Evolutionary conservation across 495 filamentous ascomycete genomes (phyloP).

Genomic region (Tuber brumale): DNA sequence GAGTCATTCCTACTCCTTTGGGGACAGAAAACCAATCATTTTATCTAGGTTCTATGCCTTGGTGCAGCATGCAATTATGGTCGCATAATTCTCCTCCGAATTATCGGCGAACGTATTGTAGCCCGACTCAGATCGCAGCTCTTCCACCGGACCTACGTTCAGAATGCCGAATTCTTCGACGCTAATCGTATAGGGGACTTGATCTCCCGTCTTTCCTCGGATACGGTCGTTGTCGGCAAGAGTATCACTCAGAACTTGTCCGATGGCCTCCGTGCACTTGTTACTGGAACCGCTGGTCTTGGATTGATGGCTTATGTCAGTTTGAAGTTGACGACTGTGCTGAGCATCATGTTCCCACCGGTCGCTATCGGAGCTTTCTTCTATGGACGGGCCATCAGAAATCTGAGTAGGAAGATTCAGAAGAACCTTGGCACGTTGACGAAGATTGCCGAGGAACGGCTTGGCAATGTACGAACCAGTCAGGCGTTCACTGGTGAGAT

Average conservation of each 20-base stretch:
- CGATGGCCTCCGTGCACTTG: constrained; percentile 78
- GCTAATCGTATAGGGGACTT: constrained; percentile 94
- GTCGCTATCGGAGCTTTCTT: constrained; percentile 86
- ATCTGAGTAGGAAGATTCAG: constrained; percentile 83
- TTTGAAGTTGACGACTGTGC: constrained; percentile 77
- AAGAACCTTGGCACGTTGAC: constrained; percentile 83
- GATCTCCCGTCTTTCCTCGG: constrained; percentile 88
- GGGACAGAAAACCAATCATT: neutral
- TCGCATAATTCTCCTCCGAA: constrained; percentile 85
- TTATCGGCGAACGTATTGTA: constrained; percentile 91
- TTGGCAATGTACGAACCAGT: constrained; percentile 91
- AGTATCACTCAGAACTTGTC: constrained; percentile 97
- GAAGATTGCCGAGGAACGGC: constrained; percentile 91
- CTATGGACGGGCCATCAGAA: constrained; percentile 79
- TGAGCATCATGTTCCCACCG: constrained; percentile 80
- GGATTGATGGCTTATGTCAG: constrained; percentile 88
- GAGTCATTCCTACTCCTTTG: constrained; percentile 11
- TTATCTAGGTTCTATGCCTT: constrained; percentile 52
- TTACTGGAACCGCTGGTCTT: constrained; percentile 83
- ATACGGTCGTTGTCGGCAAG: constrained; percentile 96
- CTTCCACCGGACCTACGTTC: constrained; percentile 80
- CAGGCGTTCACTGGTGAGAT: constrained; percentile 93
- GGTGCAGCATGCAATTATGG: constrained; percentile 88
- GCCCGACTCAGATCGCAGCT: constrained; percentile 80
- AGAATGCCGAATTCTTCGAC: constrained; percentile 98